Base-by-base conservation (phyloP, 495 filamentous ascomycete species). In the Penicillium chermesinum region DNA sequence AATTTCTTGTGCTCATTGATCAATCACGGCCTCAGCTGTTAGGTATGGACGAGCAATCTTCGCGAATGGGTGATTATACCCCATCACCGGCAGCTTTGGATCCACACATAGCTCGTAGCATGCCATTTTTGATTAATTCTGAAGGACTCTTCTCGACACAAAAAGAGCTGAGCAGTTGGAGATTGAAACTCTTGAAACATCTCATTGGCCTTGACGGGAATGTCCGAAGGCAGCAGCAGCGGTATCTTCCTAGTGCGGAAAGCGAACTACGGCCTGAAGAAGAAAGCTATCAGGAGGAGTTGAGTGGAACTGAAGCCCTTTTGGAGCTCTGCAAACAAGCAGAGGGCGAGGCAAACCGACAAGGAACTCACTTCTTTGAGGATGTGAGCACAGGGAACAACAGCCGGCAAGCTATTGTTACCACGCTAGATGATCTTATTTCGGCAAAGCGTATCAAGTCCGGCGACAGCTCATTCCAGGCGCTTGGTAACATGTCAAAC, bases 391-490 rank as follows among this genome's bases (percentile, higher is more conserved):
- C 39, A 17, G 48, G 40, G 6, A 40, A 50, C 20, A 34, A 50
- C 25, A 50, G 38, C 36, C 25, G 39, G 32, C 39, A 37, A 37
- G 39, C 30, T 14, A 42, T 50, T 35, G 48, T 41, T 15, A 50
- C 38, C 15, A 50, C 48, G 15, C 48, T 50, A 39, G 38, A 50
- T 4, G 48, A 50, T 44, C 39, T 50, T 9, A 50, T 50, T 32
- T 50, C 48, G 13, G 48, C 48, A 2, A 43, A 43, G 27, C 30
- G 39, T 13, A 44, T 50, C 25, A 50, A 36, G 15, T 43, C 48
- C 14, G 48, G 48, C 15, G 13, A 40, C 20, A n/a, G 21, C 12
- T 44, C 38, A 38, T 32, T n/a, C n/a, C n/a, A n/a, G n/a, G n/a
- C n/a, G n/a, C n/a, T n/a, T n/a, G n/a, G n/a, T n/a, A n/a, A n/a